Conservation (phyloP, 2,329 filamentous ascomycete genomes). For the Cryphonectria nitschkei region DNA sequence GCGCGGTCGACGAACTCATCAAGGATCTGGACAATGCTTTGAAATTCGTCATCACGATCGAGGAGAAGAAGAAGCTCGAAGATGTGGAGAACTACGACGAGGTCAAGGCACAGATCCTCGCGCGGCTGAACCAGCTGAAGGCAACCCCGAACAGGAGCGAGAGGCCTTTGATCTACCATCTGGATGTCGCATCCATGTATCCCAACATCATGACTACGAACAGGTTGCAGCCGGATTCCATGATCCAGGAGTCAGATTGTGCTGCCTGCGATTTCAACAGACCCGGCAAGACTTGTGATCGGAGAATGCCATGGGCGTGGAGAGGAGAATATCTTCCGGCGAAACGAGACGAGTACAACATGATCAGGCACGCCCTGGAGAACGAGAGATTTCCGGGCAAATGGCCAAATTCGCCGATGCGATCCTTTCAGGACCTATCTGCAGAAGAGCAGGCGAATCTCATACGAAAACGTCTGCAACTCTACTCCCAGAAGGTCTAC, state of each 20-base stretch:
- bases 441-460: conserved; percentile 80
- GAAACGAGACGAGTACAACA: conserved; percentile 98
- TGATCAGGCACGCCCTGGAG: conserved; percentile 90
- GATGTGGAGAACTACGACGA: conserved; percentile 83
- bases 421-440: conserved; percentile 80
- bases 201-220: conserved; percentile 99
- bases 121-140: conserved; percentile 72
- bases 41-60: conserved; percentile 82
- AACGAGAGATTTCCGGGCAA: conserved; percentile 91
- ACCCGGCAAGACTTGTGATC: conserved; percentile 95
- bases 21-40: conserved; percentile 85
- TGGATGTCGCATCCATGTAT: conserved; percentile 99
- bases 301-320: conserved; percentile 95
- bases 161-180: conserved; percentile 90
- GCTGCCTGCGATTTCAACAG: conserved; percentile 98
- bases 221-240: conserved; percentile 95
- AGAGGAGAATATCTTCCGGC: conserved; percentile 95
- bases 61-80: conserved; percentile 80
- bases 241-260: conserved; percentile 95
- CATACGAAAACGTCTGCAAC: conserved; percentile 83
- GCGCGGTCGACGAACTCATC: conserved; percentile 87
- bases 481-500: conserved; percentile 98
- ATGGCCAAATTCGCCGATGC: conserved; percentile 67
- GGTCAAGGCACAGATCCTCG: conserved; percentile 80
- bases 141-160: conserved; percentile 83